Conservation (phyloP, 177 flowering plant species). For the Vitis hybrid region DNA sequence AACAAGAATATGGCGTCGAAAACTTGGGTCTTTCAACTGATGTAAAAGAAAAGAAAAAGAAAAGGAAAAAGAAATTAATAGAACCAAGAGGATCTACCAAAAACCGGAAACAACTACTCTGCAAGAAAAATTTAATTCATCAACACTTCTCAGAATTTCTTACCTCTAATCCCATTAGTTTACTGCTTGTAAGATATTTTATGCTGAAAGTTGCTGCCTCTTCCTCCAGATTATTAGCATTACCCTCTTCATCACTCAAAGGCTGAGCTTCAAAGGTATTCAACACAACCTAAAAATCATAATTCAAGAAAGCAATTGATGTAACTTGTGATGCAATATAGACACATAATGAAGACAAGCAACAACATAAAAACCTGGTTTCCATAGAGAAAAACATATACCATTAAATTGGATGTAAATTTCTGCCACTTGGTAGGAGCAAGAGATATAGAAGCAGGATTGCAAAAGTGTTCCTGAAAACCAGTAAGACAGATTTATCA, state of each 20-base stretch:
- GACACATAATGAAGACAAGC: slow-evolving; percentile 4
- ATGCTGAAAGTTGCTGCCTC: slow-evolving; percentile 83
- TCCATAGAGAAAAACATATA: slow-evolving; percentile 21
- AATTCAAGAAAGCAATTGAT: slow-evolving; percentile 6
- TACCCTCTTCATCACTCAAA: slow-evolving; percentile 91
- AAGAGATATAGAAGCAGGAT: slow-evolving; percentile 61
- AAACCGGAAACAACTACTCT: background rate
- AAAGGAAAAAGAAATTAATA: background rate
- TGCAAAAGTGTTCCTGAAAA: slow-evolving; percentile 83
- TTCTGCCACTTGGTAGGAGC: slow-evolving; percentile 89
- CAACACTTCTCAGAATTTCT: background rate
- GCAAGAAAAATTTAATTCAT: background rate
- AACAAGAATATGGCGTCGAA: slow-evolving; percentile 90
- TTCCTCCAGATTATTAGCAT: slow-evolving; percentile 85
- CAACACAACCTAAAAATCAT: slow-evolving; percentile 67
- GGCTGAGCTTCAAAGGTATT: slow-evolving; percentile 97
- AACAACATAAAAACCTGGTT: background rate
- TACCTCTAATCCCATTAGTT: slow-evolving; percentile 97
- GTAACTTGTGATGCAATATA: background rate
- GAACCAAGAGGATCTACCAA: background rate
- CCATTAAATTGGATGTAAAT: slow-evolving; percentile 79
- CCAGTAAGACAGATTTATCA: slow-evolving; percentile 3
- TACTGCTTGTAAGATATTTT: slow-evolving; percentile 96
- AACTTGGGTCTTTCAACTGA: slow-evolving; percentile 97
- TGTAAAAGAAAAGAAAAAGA: slow-evolving; percentile 5